Conservation (phyloP, 805 yeast genomes). For the Candida gorgasii region DNA sequence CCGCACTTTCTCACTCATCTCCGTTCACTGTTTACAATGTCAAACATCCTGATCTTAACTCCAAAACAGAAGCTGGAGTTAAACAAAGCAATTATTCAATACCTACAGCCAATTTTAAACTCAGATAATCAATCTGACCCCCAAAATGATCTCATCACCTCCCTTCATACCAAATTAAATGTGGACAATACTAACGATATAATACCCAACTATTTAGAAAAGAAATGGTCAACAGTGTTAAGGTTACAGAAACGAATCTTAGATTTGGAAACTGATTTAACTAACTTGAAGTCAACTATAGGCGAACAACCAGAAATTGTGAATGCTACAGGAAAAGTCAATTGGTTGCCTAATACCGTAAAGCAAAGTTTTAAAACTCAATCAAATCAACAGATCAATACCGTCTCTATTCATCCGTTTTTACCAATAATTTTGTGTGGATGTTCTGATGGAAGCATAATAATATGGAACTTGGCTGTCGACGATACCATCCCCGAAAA, state of each 20-base stretch:
- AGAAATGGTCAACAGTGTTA: conserved; percentile 86
- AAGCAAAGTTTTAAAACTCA: conserved; percentile 54
- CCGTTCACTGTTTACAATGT: conserved; percentile 8
- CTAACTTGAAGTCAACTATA: conserved; percentile 48
- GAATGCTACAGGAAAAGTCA: conserved; percentile 27
- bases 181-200: conserved; percentile 18
- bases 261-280: conserved; percentile 64
- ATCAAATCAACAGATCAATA: conserved; percentile 53
- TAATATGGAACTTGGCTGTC: conserved; percentile 64
- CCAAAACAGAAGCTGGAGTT: conserved; percentile 47
- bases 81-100: conserved; percentile 49
- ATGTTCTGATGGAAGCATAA: conserved; percentile 69
- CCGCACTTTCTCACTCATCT: no score
- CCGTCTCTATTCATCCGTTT: conserved; percentile 73
- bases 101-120: conserved; percentile 43
- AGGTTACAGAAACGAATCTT: conserved; percentile 73
- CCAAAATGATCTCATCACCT: background rate
- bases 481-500: conserved; percentile 60
- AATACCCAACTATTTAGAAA: conserved; percentile 53
- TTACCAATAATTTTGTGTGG: conserved; percentile 66
- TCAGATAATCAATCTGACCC: conserved; percentile 9
- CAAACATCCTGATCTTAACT: conserved; percentile 28
- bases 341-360: conserved; percentile 64
- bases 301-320: conserved; percentile 27
- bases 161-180: conserved; percentile 7